Evolutionary conservation across 257 asterid species (phyloP).

Genomic region (Oldenlandia corymbosa): DNA sequence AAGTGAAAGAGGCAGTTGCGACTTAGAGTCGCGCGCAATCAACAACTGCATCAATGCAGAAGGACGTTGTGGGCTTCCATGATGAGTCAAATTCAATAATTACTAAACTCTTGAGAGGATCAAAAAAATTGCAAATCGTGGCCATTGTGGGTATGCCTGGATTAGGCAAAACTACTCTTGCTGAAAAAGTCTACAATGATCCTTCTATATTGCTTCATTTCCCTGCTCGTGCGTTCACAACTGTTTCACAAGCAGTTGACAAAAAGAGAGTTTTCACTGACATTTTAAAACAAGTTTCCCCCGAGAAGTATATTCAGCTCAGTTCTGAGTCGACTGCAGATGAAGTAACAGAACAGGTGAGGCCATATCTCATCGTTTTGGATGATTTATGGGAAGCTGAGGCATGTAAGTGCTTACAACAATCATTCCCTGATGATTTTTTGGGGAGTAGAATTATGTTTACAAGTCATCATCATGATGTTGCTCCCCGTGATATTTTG

Average conservation of each 20-base stretch:
- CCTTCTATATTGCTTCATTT: neutral
- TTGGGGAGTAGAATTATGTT: too few species aligned
- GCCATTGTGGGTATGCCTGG: conserved; percentile 12
- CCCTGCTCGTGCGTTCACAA: neutral
- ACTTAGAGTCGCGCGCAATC: neutral
- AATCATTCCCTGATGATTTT: too few species aligned
- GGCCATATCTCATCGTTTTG: too few species aligned
- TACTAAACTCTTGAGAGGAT: neutral
- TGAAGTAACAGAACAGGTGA: too few species aligned
- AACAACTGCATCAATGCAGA: neutral
- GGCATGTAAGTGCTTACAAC: too few species aligned
- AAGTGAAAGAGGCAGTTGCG: neutral
- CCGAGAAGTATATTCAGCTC: too few species aligned
- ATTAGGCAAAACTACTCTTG: conserved; percentile 10
- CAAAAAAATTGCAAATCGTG: neutral
- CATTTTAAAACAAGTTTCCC: too few species aligned
- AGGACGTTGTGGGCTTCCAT: neutral
- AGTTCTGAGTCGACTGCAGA: too few species aligned
- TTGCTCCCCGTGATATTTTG: too few species aligned
- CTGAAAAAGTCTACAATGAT: neutral
- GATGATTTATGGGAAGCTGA: too few species aligned
- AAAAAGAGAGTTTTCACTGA: too few species aligned
- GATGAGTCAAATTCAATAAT: neutral
- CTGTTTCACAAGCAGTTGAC: neutral
- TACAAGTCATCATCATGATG: too few species aligned